Conservation (phyloP, 106 monocot genomes). For the Dendrobium catenatum region DNA sequence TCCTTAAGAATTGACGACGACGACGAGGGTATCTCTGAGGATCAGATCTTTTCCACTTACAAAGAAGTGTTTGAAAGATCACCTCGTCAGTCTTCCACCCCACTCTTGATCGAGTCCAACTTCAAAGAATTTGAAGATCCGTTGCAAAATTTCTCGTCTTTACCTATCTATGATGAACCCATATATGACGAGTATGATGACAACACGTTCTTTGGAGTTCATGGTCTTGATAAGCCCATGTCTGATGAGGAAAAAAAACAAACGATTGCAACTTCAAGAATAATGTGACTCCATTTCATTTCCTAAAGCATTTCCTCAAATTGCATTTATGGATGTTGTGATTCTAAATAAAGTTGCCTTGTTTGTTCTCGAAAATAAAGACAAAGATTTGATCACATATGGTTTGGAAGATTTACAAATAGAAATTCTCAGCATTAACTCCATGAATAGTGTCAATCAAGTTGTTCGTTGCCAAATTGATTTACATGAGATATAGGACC, state of each 20-base stretch:
- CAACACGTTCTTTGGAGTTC: neutral
- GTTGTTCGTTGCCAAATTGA: slow-evolving; percentile 80
- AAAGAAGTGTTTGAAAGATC: no score
- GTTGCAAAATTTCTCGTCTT: no score
- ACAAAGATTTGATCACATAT: slow-evolving; percentile 7
- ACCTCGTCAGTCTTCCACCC: no score
- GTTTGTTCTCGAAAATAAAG: slow-evolving; percentile 25
- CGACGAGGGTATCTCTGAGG: no score
- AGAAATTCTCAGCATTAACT: slow-evolving; percentile 59
- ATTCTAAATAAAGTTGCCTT: slow-evolving; percentile 92
- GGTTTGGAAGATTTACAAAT: slow-evolving; percentile 47
- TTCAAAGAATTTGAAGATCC: no score
- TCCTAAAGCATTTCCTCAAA: slow-evolving; percentile 93
- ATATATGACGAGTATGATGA: no score
- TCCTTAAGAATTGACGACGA: no score
- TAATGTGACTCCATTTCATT: slow-evolving; percentile 51
- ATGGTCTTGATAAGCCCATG: no score
- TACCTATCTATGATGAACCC: no score
- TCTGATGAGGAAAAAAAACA: slow-evolving; percentile 27
- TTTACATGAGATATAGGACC: slow-evolving; percentile 58
- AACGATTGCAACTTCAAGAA: slow-evolving; percentile 59
- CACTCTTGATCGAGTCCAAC: no score
- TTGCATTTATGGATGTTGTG: slow-evolving; percentile 98
- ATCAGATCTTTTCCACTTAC: no score
- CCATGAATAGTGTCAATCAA: slow-evolving; percentile 59